phyloP scores from a whole-genome alignment of 106 monocot species.

The Alisma plantagoaquatica region DNA sequence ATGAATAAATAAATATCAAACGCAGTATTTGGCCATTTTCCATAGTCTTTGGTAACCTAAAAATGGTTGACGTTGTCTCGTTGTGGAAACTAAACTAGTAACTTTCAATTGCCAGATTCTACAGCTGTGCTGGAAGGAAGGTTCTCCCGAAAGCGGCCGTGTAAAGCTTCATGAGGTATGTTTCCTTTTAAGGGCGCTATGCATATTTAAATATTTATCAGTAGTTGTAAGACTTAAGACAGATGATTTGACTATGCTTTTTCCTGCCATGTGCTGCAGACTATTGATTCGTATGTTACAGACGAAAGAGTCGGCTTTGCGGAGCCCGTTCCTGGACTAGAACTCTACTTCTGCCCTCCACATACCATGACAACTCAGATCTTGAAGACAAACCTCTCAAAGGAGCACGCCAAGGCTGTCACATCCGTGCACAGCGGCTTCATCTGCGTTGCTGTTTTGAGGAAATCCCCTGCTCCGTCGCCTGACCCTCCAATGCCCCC shows the following conservation, averaged over 20 bases:
- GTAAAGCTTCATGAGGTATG: constrained; percentile 48
- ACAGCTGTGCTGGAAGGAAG: constrained; percentile 79
- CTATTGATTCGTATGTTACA: constrained; percentile 50
- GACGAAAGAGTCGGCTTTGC: constrained; percentile 80
- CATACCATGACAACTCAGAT: constrained; percentile 35
- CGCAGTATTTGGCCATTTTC: no score
- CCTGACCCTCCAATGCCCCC: not conserved
- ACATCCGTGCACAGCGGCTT: constrained; percentile 12
- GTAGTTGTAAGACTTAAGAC: no score
- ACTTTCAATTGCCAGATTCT: constrained; percentile 30
- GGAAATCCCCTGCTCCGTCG: constrained; percentile 18
- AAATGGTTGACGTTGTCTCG: no score
- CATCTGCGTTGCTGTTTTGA: constrained; percentile 77
- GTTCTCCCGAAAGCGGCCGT: constrained; percentile 56
- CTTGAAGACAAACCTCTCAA: constrained; percentile 29
- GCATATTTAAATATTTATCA: no score
- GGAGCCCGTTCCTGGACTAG: constrained; percentile 60
- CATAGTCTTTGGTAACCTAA: no score
- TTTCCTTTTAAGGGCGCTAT: no score
- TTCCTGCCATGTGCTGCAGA: constrained; percentile 28
- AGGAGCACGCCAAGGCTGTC: constrained; percentile 28
- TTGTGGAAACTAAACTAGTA: no score
- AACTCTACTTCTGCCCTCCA: constrained; percentile 80
- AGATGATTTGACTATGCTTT: no score
- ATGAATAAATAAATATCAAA: no score